Evolutionary conservation across 2,329 filamentous ascomycete genomes (phyloP).

Genomic region (Talaromyces sp.): DNA sequence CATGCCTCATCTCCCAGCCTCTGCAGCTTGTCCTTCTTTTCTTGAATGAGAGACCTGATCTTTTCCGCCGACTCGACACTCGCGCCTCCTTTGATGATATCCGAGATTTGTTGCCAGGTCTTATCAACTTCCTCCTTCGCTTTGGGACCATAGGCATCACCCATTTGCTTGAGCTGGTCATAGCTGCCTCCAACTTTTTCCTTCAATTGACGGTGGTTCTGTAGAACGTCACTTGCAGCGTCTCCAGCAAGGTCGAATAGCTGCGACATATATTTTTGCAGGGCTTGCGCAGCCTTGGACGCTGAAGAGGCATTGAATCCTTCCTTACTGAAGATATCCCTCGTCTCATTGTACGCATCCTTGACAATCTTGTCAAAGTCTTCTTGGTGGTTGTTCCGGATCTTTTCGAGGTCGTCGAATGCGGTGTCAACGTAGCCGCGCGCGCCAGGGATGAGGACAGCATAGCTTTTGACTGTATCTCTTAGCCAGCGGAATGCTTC

Average conservation of each 20-base stretch:
- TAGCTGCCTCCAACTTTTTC: conserved; percentile 4
- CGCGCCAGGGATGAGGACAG: conserved; percentile 1
- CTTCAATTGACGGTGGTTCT: not conserved
- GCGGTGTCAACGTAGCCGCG: conserved; percentile 5
- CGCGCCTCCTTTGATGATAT: conserved; percentile 3
- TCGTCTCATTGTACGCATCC: not conserved
- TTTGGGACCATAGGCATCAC: not conserved
- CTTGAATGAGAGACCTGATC: conserved; percentile 3
- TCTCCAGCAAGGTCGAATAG: conserved; percentile 5
- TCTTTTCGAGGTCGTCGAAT: conserved; percentile 10
- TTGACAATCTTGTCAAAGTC: conserved; percentile 7
- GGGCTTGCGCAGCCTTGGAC: not conserved
- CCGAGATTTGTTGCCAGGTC: conserved; percentile 6
- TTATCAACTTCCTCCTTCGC: conserved; percentile 8
- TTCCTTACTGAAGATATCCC: not conserved
- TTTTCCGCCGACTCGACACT: conserved; percentile 6
- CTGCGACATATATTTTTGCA: not conserved
- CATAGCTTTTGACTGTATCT: conserved; percentile 9
- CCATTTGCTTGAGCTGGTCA: conserved; percentile 7
- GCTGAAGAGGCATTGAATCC: not conserved
- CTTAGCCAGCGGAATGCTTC: conserved; percentile 1
- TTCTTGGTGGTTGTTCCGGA: conserved; percentile 4
- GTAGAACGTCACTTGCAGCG: not conserved
- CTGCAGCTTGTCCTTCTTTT: conserved; percentile 6
- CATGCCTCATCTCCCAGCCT: conserved; percentile 7